A percentile compares a stretch with the other conserved stretches of the same genome.
phyloP scores from a whole-genome alignment of 768 basidiomycete genomes.

The Tubosaeta brunneosetosa region DNA sequence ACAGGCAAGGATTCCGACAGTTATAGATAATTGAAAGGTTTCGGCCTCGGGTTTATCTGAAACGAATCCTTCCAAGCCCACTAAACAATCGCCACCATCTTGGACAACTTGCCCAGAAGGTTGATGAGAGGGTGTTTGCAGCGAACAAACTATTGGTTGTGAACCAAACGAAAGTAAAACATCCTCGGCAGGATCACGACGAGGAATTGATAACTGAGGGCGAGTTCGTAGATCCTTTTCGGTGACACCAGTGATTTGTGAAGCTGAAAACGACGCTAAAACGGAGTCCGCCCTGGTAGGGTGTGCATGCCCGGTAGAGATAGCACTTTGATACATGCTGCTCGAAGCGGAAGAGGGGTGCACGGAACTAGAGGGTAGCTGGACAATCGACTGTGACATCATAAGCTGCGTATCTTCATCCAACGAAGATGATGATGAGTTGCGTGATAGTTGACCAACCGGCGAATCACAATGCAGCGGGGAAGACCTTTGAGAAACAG shows the following conservation, averaged over 20 bases:
- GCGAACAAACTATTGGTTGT: conserved; percentile 53
- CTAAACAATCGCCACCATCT: conserved; percentile 4
- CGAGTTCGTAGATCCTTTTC: conserved; percentile 1
- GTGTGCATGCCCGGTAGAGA: conserved; percentile 35
- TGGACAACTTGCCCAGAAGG: conserved; percentile 5
- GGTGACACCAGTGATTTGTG: background rate
- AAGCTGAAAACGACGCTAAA: background rate
- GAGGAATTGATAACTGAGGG: conserved; percentile 6
- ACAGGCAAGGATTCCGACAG: conserved; percentile 50
- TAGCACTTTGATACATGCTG: conserved; percentile 77
- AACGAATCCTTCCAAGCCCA: conserved; percentile 4
- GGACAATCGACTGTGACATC: conserved; percentile 74
- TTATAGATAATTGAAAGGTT: conserved; percentile 37
- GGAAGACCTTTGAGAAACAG: conserved; percentile 12
- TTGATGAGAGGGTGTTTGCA: conserved; percentile 43
- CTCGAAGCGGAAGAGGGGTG: conserved; percentile 50
- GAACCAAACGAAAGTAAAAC: conserved; percentile 57
- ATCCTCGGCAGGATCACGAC: conserved; percentile 33
- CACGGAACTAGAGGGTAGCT: conserved; percentile 45
- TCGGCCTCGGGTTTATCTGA: conserved; percentile 22
- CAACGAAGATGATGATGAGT: conserved; percentile 54
- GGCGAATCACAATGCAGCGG: conserved; percentile 2
- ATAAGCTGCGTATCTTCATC: conserved; percentile 61
- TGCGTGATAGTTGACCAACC: conserved; percentile 33
- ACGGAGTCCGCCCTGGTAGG: background rate